Percentiles rank a stretch among this genome's conserved stretches.
Conservation (phyloP, 805 yeast genomes). For the Starmerella vitae region DNA sequence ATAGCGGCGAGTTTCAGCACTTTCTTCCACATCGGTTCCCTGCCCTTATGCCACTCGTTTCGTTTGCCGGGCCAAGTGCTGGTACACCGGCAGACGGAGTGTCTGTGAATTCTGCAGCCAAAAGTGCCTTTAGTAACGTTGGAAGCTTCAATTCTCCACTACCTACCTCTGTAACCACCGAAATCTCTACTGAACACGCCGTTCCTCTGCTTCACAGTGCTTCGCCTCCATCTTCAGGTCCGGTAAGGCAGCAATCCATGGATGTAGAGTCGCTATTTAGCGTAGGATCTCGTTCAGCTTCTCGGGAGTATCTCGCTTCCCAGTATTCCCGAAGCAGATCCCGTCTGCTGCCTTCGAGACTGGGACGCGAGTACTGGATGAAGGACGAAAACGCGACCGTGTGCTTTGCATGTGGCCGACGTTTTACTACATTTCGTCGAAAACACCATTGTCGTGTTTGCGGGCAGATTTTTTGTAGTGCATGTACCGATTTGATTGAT, state of each 20-base stretch:
- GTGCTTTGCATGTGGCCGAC: constrained; percentile 69
- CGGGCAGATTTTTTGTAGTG: constrained; percentile 85
- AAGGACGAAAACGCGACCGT: constrained; percentile 84
- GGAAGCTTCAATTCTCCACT: too few relatives aligned
- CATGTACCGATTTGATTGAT: constrained; percentile 60
- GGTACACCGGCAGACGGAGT: neutral
- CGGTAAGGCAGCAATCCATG: constrained; percentile 1
- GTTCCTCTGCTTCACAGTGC: constrained; percentile 11
- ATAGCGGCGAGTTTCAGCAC: neutral
- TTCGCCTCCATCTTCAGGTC: constrained; percentile 2
- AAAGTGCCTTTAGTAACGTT: too few relatives aligned
- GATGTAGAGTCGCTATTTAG: constrained; percentile 20
- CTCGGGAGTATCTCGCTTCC: constrained; percentile 21
- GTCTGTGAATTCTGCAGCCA: too few relatives aligned
- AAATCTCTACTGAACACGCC: constrained; percentile 13
- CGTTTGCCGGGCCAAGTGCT: too few relatives aligned
- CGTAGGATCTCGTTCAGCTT: constrained; percentile 16
- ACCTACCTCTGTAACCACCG: too few relatives aligned
- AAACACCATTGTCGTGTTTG: constrained; percentile 93
- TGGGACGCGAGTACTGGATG: constrained; percentile 84
- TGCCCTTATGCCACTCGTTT: constrained; percentile 2
- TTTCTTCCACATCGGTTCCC: neutral
- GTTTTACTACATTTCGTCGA: constrained; percentile 64
- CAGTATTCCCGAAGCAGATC: constrained; percentile 19
- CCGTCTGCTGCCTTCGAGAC: constrained; percentile 20